Evolutionary conservation across 148 eudicot species (phyloP).

Genomic region (Amaranthus palmeri): DNA sequence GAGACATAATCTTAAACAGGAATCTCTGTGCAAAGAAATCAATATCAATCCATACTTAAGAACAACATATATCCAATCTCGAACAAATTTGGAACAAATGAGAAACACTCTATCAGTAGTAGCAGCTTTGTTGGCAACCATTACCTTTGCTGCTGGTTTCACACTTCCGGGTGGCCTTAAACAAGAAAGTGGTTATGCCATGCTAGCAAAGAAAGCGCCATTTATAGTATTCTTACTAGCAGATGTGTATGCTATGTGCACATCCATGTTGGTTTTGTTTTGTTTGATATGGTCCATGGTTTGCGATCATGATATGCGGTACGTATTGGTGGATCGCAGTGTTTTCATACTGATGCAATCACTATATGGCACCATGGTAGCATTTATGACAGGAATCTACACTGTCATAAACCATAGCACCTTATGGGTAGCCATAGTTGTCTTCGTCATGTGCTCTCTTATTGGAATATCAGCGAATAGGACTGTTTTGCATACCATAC

Average conservation of each 20-base stretch:
- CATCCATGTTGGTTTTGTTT: too few species aligned
- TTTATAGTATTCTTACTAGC: too few species aligned
- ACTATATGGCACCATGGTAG: too few species aligned
- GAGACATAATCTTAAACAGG: neutral
- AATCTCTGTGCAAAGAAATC: neutral
- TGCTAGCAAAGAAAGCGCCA: too few species aligned
- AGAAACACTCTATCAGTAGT: slow-evolving; percentile 15
- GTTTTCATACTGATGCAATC: neutral
- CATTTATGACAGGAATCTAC: slow-evolving; percentile 4
- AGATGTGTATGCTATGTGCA: too few species aligned
- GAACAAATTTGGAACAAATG: slow-evolving; percentile 1
- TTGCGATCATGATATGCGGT: too few species aligned
- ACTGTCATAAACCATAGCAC: neutral
- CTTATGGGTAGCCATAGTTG: neutral
- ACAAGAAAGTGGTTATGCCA: too few species aligned
- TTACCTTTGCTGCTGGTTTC: slow-evolving; percentile 23
- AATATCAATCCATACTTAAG: neutral
- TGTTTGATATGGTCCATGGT: too few species aligned
- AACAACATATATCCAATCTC: neutral
- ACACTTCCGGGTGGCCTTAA: slow-evolving; percentile 14
- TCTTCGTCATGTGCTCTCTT: slow-evolving; percentile 8
- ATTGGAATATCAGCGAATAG: neutral
- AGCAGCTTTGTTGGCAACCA: slow-evolving; percentile 18
- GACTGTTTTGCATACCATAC: neutral
- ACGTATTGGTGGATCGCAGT: slow-evolving; percentile 6